Evolutionary conservation across 768 basidiomycete genomes (phyloP).

Genomic region (Cytidiella melzeri): DNA sequence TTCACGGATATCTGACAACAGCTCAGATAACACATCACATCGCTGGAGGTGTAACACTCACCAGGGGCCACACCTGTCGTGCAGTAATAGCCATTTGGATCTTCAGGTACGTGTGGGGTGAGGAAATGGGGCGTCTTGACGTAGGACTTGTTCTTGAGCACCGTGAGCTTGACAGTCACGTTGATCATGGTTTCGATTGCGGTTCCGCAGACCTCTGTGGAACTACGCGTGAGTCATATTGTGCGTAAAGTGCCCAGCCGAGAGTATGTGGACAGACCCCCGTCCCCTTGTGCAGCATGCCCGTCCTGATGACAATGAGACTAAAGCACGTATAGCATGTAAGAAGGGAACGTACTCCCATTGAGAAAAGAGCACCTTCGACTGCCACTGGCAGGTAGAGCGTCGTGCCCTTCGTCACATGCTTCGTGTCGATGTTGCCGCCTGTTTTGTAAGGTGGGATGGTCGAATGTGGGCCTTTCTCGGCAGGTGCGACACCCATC

Average conservation of each 20-base stretch:
- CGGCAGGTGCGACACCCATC: constrained; percentile 54
- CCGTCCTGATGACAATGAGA: constrained; percentile 39
- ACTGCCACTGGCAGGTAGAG: constrained; percentile 54
- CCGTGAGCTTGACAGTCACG: constrained; percentile 47
- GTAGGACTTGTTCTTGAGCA: constrained; percentile 50
- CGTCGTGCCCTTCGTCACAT: constrained; percentile 48
- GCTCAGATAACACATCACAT: background rate
- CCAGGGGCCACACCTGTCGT: constrained; percentile 51
- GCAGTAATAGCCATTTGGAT: constrained; percentile 41
- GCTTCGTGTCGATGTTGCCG: constrained; percentile 57
- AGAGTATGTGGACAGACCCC: constrained; percentile 43
- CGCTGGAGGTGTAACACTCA: constrained; percentile 13
- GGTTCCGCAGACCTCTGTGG: constrained; percentile 35
- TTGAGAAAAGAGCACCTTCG: constrained; percentile 54
- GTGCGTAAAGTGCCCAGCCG: no score
- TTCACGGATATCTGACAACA: constrained; percentile 38
- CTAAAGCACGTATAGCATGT: background rate
- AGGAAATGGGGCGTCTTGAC: constrained; percentile 54
- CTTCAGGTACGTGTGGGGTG: constrained; percentile 22
- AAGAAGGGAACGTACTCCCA: constrained; percentile 38
- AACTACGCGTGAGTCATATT: background rate
- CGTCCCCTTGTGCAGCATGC: constrained; percentile 62
- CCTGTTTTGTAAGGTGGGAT: constrained; percentile 60
- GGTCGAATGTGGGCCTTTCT: constrained; percentile 47
- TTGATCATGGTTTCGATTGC: constrained; percentile 62